These are phyloP conservation scores for Beta corolliflora DNA, from an alignment of 179 eudicot genomes.

Conservation along the genomic window DNA sequence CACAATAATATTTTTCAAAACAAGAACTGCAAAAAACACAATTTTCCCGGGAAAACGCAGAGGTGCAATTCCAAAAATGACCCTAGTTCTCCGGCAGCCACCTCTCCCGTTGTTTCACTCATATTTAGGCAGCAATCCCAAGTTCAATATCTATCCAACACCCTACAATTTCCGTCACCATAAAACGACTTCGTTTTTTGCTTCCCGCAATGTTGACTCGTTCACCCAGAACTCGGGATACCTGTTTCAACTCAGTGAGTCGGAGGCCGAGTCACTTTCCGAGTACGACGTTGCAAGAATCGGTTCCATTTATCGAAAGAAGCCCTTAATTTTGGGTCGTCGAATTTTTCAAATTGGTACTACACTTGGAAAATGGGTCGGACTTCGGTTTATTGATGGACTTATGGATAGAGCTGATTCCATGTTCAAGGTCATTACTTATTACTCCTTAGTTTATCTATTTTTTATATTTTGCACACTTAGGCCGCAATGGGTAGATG, in stretches of 20 bases:
- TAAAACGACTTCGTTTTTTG: conserved; percentile 12
- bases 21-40: too few relatives aligned
- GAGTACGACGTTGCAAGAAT: conserved; percentile 67
- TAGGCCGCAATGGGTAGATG: too few relatives aligned
- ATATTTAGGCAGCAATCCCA: background rate
- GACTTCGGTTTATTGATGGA: conserved; percentile 56
- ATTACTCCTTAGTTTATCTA: background rate
- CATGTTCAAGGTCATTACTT: conserved; percentile 69
- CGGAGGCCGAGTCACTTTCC: conserved; percentile 61
- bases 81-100: conserved; percentile 27
- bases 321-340: conserved; percentile 60
- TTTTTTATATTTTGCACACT: background rate
- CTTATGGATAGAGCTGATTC: conserved; percentile 57
- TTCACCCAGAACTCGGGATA: conserved; percentile 84
- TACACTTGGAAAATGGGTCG: conserved; percentile 79
- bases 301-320: conserved; percentile 49
- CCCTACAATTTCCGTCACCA: conserved; percentile 12
- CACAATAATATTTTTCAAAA: too few relatives aligned
- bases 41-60: background rate
- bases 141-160: conserved; percentile 19
- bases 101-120: conserved; percentile 17
- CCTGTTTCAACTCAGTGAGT: conserved; percentile 59
- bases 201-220: conserved; percentile 49
- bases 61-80: conserved; percentile 16
- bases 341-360: conserved; percentile 66